Evolutionary conservation across 2,329 filamentous ascomycete genomes (phyloP).

Genomic region (Dactylellina leptospora): DNA sequence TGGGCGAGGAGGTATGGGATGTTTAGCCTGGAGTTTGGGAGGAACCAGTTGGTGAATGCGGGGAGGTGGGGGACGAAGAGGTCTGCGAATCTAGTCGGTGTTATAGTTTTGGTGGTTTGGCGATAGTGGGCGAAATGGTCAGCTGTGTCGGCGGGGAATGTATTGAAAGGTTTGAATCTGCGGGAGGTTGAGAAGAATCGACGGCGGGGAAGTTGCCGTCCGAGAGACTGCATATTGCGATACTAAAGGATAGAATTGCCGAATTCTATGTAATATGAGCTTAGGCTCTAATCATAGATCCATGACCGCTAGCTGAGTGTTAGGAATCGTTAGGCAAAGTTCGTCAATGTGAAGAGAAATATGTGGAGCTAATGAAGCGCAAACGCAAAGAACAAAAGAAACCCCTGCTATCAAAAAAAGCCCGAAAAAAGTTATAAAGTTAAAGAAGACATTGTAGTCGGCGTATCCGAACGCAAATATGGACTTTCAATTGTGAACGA

Average conservation of each 20-base stretch:
- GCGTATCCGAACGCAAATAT: conserved; percentile 12
- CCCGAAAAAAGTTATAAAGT: not conserved
- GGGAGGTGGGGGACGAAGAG: conserved; percentile 14
- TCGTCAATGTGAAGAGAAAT: not conserved
- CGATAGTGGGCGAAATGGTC: conserved; percentile 6
- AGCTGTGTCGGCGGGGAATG: conserved; percentile 5
- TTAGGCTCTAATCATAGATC: no score
- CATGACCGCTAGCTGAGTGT: no score
- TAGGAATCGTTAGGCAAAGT: no score
- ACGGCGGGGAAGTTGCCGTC: no score
- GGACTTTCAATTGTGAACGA: conserved; percentile 9
- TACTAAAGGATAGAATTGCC: no score
- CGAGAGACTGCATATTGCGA: conserved; percentile 5
- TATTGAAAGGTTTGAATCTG: conserved; percentile 20
- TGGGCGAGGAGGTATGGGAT: conserved; percentile 10
- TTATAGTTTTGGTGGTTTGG: not conserved
- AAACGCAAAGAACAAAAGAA: not conserved
- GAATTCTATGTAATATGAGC: no score
- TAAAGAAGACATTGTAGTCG: conserved; percentile 15
- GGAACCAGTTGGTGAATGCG: conserved; percentile 37
- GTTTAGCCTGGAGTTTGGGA: conserved; percentile 21
- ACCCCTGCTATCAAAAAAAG: not conserved
- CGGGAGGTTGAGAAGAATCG: conserved; percentile 4
- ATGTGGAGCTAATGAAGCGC: no score
- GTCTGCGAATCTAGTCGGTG: conserved; percentile 20